Evolutionary conservation across 2,329 filamentous ascomycete species (phyloP).

Genomic region (Septoria petroselini): DNA sequence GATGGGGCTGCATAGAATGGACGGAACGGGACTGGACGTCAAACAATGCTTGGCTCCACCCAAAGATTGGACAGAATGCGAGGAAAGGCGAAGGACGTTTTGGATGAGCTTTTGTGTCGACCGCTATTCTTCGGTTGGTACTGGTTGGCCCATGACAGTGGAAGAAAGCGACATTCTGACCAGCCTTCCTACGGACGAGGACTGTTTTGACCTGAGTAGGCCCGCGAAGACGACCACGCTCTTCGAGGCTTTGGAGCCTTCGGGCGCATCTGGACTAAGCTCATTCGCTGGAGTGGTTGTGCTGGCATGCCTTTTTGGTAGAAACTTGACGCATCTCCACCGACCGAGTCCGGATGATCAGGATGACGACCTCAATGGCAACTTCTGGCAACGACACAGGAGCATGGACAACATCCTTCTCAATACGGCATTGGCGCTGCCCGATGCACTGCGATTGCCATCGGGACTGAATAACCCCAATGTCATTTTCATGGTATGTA

Average conservation of each 20-base stretch:
- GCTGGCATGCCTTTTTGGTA: conserved; percentile 85
- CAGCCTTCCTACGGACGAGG: conserved; percentile 77
- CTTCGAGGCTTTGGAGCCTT: conserved; percentile 64
- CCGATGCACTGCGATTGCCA: conserved; percentile 74
- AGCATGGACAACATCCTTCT: conserved; percentile 85
- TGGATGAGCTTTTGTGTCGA: conserved; percentile 93
- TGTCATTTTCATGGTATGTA: conserved; percentile 66
- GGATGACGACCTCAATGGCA: conserved; percentile 83
- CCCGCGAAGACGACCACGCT: conserved; percentile 70
- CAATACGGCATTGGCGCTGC: conserved; percentile 81
- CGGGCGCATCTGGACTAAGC: conserved; percentile 71
- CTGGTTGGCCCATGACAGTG: conserved; percentile 92
- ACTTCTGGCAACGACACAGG: conserved; percentile 93
- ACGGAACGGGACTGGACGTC: conserved; percentile 78
- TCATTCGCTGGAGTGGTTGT: conserved; percentile 76
- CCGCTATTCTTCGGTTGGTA: conserved; percentile 90
- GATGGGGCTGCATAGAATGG: conserved; percentile 86
- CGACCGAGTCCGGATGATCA: conserved; percentile 76
- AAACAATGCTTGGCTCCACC: conserved; percentile 86
- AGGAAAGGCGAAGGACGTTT: conserved; percentile 87
- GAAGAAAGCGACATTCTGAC: conserved; percentile 90
- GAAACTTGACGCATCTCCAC: conserved; percentile 87
- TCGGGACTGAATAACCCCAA: conserved; percentile 73
- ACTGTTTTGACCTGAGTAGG: conserved; percentile 77
- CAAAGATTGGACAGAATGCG: conserved; percentile 88